A percentile compares a stretch with the other conserved stretches of the same genome.
These are phyloP conservation scores for Ophiostoma piceae DNA, from an alignment of 2,329 filamentous ascomycete genomes.

Conservation along the genomic window DNA sequence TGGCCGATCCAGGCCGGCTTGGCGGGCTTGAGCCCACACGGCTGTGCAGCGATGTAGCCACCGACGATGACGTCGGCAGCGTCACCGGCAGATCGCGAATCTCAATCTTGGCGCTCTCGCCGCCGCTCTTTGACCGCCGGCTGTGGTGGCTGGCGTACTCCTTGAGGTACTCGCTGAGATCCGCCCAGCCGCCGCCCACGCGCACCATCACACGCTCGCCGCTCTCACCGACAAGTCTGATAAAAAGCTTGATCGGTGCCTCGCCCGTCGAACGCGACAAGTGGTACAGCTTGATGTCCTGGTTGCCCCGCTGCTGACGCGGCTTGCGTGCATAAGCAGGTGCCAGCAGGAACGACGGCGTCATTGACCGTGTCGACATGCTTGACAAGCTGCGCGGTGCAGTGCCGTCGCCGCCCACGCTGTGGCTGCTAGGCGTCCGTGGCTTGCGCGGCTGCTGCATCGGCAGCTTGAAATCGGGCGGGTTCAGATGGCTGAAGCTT, in stretches of 20 bases:
- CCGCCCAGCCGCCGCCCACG: conserved; percentile 96
- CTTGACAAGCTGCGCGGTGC: conserved; percentile 43
- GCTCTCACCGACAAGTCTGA: conserved; percentile 82
- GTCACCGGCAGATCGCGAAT: conserved; percentile 47
- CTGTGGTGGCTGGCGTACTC: conserved; percentile 92
- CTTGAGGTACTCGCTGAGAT: conserved; percentile 87
- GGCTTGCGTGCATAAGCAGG: conserved; percentile 51
- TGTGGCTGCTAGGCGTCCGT: neutral
- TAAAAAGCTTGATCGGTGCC: conserved; percentile 88
- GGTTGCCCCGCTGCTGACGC: conserved; percentile 46
- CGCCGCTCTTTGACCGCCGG: conserved; percentile 51
- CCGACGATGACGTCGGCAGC: conserved; percentile 29
- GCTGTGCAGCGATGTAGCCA: conserved; percentile 25
- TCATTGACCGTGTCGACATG: conserved; percentile 53
- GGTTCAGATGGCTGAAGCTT: conserved; percentile 49
- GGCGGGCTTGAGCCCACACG: conserved; percentile 34
- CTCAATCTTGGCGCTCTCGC: conserved; percentile 50
- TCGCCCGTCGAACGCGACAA: conserved; percentile 77
- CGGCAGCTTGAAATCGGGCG: conserved; percentile 52
- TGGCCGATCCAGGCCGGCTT: conserved; percentile 35
- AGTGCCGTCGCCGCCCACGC: neutral
- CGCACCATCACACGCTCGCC: conserved; percentile 96
- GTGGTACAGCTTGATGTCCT: conserved; percentile 88
- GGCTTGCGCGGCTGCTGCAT: conserved; percentile 4
- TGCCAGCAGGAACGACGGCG: conserved; percentile 64